A percentile compares a stretch with the other conserved stretches of the same genome.
Evolutionary conservation across 805 yeast species (phyloP).

Genomic region (Maudiozyma barnettii): DNA sequence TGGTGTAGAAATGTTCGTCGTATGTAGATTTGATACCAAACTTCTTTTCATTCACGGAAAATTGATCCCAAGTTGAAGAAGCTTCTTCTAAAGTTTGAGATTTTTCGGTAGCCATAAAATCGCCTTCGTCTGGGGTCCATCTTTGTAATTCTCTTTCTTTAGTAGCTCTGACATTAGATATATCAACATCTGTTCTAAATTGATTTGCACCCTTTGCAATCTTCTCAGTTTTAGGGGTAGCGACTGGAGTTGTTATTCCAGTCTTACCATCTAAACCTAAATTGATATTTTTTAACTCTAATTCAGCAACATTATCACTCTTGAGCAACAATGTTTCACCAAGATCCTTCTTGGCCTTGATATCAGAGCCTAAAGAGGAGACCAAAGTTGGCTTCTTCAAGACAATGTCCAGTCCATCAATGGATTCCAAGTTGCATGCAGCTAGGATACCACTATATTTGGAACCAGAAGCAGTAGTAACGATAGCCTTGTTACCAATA

Average conservation of each 20-base stretch:
- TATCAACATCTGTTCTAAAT: conserved; percentile 82
- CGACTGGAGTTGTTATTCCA: conserved; percentile 4
- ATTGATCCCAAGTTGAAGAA: conserved; percentile 72
- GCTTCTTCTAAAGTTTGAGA: conserved; percentile 31
- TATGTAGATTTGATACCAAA: conserved; percentile 79
- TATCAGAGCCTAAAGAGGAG: conserved; percentile 4
- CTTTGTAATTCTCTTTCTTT: conserved; percentile 67
- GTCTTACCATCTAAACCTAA: conserved; percentile 19
- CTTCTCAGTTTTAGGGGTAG: conserved; percentile 1
- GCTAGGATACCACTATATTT: conserved; percentile 49
- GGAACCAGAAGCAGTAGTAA: conserved; percentile 55
- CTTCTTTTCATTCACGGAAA: conserved; percentile 77
- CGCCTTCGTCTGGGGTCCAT: conserved; percentile 68
- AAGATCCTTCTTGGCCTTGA: conserved; percentile 16
- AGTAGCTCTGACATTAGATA: conserved; percentile 41
- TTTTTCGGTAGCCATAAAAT: conserved; percentile 6
- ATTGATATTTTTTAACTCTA: conserved; percentile 31
- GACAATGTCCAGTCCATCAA: conserved; percentile 46
- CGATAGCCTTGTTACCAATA: conserved; percentile 47
- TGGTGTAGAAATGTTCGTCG: conserved; percentile 83
- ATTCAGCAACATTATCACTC: conserved; percentile 32
- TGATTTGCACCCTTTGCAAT: conserved; percentile 8
- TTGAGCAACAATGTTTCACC: conserved; percentile 21
- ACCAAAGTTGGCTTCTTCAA: conserved; percentile 39
- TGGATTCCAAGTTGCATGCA: conserved; percentile 35